These are phyloP conservation scores for Fusarium metavorans DNA, from an alignment of 2,329 filamentous ascomycete genomes.

Conservation along the genomic window DNA sequence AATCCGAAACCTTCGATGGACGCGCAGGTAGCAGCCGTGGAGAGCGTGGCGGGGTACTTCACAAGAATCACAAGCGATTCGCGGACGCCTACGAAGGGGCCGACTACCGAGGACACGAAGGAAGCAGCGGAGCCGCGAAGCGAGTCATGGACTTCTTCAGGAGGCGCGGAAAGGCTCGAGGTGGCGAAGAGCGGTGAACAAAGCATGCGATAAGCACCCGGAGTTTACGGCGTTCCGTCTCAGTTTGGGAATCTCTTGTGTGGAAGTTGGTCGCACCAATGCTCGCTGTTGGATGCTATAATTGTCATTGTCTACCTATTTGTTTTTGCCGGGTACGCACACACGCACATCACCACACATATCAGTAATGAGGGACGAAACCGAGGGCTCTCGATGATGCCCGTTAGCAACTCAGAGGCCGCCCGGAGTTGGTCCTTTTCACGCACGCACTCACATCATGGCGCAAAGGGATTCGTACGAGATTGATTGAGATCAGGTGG, in stretches of 20 bases:
- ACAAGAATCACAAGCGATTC: slow-evolving; percentile 90
- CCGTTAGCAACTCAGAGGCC: slow-evolving; percentile 36
- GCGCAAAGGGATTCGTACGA: slow-evolving; percentile 40
- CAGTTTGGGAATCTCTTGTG: slow-evolving; percentile 41
- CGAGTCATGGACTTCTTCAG: slow-evolving; percentile 99
- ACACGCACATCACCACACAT: slow-evolving; percentile 33
- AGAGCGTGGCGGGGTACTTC: slow-evolving; percentile 71
- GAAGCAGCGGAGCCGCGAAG: slow-evolving; percentile 87
- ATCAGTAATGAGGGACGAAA: slow-evolving; percentile 45
- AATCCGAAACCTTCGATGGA: slow-evolving; percentile 57
- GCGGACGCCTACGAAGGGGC: slow-evolving; percentile 88
- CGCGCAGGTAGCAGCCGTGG: slow-evolving; percentile 53
- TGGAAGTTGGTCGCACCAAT: slow-evolving; percentile 37
- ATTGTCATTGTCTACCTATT: slow-evolving; percentile 40
- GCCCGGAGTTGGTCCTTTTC: slow-evolving; percentile 31
- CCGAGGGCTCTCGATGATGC: slow-evolving; percentile 38
- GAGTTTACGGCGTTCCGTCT: slow-evolving; percentile 41
- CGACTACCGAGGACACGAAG: slow-evolving; percentile 74
- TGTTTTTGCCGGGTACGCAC: slow-evolving; percentile 34
- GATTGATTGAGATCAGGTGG: slow-evolving; percentile 42
- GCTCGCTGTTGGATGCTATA: slow-evolving; percentile 45
- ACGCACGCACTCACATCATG: slow-evolving; percentile 38
- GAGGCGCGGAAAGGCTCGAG: slow-evolving; percentile 81
- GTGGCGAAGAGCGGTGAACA: slow-evolving; percentile 65
- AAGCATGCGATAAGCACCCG: slow-evolving; percentile 32